phyloP scores from a whole-genome alignment of 345 rosid genomes.

The Populus simonii region DNA sequence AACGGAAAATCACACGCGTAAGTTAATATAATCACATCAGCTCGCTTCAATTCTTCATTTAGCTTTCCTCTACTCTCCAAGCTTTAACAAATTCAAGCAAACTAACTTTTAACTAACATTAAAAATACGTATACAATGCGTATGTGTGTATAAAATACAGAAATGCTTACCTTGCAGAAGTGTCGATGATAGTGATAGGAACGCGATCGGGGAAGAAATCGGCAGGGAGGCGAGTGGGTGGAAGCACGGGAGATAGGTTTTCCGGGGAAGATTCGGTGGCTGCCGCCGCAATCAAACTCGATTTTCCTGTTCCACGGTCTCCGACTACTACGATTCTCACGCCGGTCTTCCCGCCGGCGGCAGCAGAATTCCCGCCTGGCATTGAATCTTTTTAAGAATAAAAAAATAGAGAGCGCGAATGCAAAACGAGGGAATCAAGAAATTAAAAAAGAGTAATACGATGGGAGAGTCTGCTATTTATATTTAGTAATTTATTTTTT shows the following conservation, averaged over 20 bases:
- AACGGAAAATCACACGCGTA: constrained; percentile 68
- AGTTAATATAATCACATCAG: constrained; percentile 71
- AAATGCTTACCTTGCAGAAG: constrained; percentile 57
- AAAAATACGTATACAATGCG: not conserved
- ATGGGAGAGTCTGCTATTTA: not conserved
- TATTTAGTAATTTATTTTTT: not conserved
- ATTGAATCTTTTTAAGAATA: constrained; percentile 10
- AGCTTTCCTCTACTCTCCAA: constrained; percentile 71
- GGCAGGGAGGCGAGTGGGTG: constrained; percentile 71
- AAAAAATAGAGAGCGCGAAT: not conserved
- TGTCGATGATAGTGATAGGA: constrained; percentile 78
- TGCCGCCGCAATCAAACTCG: constrained; percentile 66
- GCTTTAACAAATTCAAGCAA: constrained; percentile 22
- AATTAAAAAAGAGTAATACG: not conserved
- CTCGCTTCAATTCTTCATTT: constrained; percentile 67
- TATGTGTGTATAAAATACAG: not conserved
- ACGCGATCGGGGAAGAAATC: constrained; percentile 66
- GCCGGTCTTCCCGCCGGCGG: constrained; percentile 46
- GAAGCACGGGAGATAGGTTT: constrained; percentile 53
- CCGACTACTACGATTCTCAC: constrained; percentile 72
- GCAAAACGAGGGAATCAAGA: not conserved
- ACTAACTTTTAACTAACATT: not conserved
- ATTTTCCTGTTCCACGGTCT: constrained; percentile 73
- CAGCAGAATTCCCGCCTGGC: constrained; percentile 43
- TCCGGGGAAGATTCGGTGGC: constrained; percentile 69